Evolutionary conservation across 1,284 basidiomycete genomes (phyloP), one percentile per base, ranked within the genome.

Genomic region (Xerocomus nothofagi): DNA sequence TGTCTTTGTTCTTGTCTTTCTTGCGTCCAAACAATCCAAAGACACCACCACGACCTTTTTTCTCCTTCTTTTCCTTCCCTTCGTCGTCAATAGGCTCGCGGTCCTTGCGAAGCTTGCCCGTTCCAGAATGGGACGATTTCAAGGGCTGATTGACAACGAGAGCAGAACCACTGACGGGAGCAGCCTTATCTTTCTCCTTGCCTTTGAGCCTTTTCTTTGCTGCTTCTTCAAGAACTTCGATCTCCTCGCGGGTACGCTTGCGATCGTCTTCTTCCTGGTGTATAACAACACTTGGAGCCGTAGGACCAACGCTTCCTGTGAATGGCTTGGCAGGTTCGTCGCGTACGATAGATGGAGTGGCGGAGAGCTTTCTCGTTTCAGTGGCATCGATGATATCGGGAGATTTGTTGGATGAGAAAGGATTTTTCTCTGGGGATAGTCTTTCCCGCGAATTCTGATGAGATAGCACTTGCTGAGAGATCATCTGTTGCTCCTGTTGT

Each of bases 1-100:
- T 81, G 33, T 81, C 81, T 66, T 88, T 91, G 47, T 81, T 79
- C 71, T 92, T 91, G 66, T 91, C 88, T 24, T 85, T 88, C 66
- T 80, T 85, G 44, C 87, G 73, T 12, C 78, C 76, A 64, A 95
- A 95, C 39, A 95, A 61, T 0, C 82, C 79, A 57, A 95, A 84
- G 36, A 92, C 74, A 2, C 82, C 75, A 4, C 75, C 73, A 11
- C 82, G 75, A 6, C 76, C 70, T 30, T 78, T 80, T 58, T 84
- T 84, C 66, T 88, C 85, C 73, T 79, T 78, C 69, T 86, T 84
- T 63, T 82, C 80, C 44, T 77, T 76, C 53, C 76, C 75, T 20
- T 76, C 78, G 23, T 85, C 81, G 18, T 81, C 72, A 55, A 77
- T 69, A 39, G 70, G 57, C 18, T 71, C 59, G 24, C 77, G 76